Percentiles rank a stretch among this genome's conserved stretches.
These are phyloP conservation scores for Saccharomyces uvarum DNA, from an alignment of 1,139 yeast species.

Conservation along the genomic window DNA sequence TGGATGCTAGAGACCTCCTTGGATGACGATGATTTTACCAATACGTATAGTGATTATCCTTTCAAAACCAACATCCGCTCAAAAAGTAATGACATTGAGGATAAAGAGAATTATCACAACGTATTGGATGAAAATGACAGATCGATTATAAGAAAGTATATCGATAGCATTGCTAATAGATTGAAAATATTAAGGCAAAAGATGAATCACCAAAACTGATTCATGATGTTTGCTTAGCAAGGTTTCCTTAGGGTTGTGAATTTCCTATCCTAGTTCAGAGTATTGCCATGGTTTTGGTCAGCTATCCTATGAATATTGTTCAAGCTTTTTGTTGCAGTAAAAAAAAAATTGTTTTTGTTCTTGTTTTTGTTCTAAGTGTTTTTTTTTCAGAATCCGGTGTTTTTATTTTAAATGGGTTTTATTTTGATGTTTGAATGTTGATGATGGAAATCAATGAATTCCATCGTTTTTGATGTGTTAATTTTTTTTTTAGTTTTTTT, in stretches of 20 bases:
- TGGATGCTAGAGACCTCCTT: slow-evolving; percentile 91
- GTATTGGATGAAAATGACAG: slow-evolving; percentile 62
- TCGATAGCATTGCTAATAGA: slow-evolving; percentile 65
- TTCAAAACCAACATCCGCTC: neutral
- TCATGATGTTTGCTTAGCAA: neutral
- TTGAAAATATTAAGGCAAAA: slow-evolving; percentile 46
- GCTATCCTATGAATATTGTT: neutral
- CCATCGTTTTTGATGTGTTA: neutral
- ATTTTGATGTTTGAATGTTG: neutral
- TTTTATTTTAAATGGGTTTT: neutral
- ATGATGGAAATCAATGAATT: neutral
- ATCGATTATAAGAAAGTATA: slow-evolving; percentile 67
- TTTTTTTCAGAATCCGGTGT: neutral
- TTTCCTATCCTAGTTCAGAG: neutral
- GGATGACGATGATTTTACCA: slow-evolving; percentile 29
- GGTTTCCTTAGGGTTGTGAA: neutral
- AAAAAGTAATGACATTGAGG: neutral
- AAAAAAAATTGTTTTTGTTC: neutral
- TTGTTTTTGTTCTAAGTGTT: neutral
- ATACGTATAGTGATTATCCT: neutral
- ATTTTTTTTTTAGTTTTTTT: neutral
- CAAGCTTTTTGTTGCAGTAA: neutral
- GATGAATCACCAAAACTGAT: slow-evolving; percentile 9
- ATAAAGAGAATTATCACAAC: neutral
- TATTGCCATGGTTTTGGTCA: neutral